Conservation (phyloP, 441 rosid genomes). For the Gossypium aridum region DNA sequence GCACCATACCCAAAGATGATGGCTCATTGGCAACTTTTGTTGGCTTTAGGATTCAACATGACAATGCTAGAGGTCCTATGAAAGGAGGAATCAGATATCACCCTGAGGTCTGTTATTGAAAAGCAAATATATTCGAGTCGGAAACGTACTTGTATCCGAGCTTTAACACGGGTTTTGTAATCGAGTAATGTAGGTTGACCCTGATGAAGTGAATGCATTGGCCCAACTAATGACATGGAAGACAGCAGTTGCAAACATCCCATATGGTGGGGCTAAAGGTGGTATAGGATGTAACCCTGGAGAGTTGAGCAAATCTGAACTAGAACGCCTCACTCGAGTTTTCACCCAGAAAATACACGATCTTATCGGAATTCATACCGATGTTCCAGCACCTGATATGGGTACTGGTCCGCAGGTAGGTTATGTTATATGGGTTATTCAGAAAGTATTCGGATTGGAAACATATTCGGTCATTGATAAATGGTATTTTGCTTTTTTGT, state of each 20-base stretch:
- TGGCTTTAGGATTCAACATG: constrained; percentile 66
- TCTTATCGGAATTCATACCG: constrained; percentile 55
- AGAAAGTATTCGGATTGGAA: background rate
- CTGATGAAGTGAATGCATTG: constrained; percentile 67
- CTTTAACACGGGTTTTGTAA: background rate
- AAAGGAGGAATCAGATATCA: constrained; percentile 78
- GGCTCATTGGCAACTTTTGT: constrained; percentile 57
- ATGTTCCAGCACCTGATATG: constrained; percentile 78
- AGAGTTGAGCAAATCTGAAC: constrained; percentile 42
- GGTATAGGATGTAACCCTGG: constrained; percentile 61
- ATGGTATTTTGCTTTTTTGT: background rate
- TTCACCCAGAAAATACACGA: constrained; percentile 73
- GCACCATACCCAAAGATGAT: constrained; percentile 59
- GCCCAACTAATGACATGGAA: constrained; percentile 80
- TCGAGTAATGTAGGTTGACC: constrained; percentile 40
- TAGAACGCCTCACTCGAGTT: constrained; percentile 55
- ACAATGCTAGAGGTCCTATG: constrained; percentile 75
- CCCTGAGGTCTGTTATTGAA: constrained; percentile 33
- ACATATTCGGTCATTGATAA: background rate
- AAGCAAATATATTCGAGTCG: background rate
- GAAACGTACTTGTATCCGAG: background rate
- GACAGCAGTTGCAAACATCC: constrained; percentile 65
- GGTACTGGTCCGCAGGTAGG: constrained; percentile 55
- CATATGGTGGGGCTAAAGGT: constrained; percentile 72
- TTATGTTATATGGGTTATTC: background rate